Evolutionary conservation across 345 rosid genomes (phyloP).

Genomic region (Citrus reticulata): DNA sequence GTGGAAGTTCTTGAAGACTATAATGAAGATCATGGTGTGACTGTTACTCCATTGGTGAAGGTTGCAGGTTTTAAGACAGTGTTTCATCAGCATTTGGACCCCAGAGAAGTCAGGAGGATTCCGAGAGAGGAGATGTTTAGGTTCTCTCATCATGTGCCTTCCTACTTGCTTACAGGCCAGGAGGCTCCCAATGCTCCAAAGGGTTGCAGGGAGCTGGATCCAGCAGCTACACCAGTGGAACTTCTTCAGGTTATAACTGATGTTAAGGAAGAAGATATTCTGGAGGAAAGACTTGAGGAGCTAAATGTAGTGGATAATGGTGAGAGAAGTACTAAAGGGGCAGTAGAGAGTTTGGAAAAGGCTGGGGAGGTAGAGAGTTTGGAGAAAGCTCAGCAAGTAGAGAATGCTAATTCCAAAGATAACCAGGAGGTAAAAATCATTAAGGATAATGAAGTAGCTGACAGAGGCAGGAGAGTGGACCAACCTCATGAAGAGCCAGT

Average conservation of each 20-base stretch:
- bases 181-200: constrained; percentile 54
- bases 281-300: constrained; percentile 14
- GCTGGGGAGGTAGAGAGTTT: not conserved
- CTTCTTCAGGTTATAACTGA: constrained; percentile 44
- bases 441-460: constrained; percentile 4
- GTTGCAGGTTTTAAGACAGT: constrained; percentile 65
- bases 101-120: constrained; percentile 40
- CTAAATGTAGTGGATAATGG: constrained; percentile 9
- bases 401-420: constrained; percentile 9
- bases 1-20: constrained; percentile 74
- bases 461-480: constrained; percentile 6
- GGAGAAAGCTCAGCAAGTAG: constrained; percentile 6
- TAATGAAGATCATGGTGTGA: constrained; percentile 51
- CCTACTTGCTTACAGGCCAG: constrained; percentile 52
- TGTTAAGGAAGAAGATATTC: constrained; percentile 31
- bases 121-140: constrained; percentile 52
- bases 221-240: constrained; percentile 59
- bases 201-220: constrained; percentile 73
- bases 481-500: constrained; percentile 5
- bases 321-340: constrained; percentile 3
- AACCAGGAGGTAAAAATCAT: constrained; percentile 5
- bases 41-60: constrained; percentile 53
- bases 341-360: constrained; percentile 5
- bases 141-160: constrained; percentile 74
- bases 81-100: constrained; percentile 48